A percentile compares a stretch with the other conserved stretches of the same genome.
Conservation (phyloP, 1,284 basidiomycete species). For the Ganoderma meredithae region DNA sequence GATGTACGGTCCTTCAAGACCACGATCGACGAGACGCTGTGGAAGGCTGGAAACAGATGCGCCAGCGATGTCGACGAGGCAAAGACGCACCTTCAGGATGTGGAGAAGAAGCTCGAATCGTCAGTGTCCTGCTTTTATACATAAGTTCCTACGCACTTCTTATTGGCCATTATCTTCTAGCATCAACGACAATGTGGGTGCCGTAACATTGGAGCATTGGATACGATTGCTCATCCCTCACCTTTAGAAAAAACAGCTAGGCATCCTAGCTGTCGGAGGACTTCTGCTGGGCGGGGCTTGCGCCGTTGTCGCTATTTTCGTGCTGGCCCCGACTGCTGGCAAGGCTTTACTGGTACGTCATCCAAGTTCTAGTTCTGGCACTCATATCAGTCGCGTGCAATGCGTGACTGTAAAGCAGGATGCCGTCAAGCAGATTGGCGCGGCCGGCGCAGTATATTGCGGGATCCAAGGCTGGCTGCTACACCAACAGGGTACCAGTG, state of each 20-base stretch:
- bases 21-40: constrained; percentile 10
- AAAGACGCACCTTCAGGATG: background rate
- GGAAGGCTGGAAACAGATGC: constrained; percentile 11
- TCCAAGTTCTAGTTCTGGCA: no score
- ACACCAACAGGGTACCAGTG: background rate
- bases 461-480: background rate
- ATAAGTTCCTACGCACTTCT: background rate
- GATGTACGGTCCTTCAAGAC: constrained; percentile 11
- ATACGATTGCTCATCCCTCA: background rate
- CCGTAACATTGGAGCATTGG: background rate
- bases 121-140: constrained; percentile 1
- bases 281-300: background rate
- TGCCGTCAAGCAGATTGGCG: background rate
- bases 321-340: background rate
- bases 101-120: constrained; percentile 13
- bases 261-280: background rate
- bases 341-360: background rate
- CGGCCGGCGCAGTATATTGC: background rate
- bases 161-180: background rate
- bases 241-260: background rate
- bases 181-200: background rate
- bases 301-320: background rate
- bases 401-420: background rate
- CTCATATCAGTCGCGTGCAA: background rate
- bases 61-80: constrained; percentile 1